Conservation (phyloP, 371 early-diverging fungal species). For the Mucor lusitanicus region DNA sequence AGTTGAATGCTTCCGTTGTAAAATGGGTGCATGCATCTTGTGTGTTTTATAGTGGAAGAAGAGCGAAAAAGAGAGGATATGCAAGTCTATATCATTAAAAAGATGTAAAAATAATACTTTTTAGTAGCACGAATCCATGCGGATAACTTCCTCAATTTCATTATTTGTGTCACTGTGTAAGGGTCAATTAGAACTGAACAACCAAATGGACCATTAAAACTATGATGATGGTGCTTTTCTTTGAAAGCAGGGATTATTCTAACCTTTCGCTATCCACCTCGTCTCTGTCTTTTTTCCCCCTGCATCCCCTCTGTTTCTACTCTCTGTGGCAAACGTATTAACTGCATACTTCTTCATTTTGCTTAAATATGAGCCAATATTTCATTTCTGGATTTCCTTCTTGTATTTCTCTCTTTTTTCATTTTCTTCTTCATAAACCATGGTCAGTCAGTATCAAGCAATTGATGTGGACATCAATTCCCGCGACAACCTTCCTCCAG, state of each 20-base stretch:
- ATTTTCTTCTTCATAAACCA: not conserved
- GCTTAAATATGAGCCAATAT: not conserved
- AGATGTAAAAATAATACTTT: not conserved
- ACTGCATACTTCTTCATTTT: not conserved
- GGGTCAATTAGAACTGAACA: not conserved
- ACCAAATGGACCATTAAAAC: not conserved
- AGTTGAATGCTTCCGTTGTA: slow-evolving; percentile 16
- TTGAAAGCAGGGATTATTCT: not conserved
- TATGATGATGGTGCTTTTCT: not conserved
- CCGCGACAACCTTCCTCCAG: not conserved
- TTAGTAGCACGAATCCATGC: slow-evolving; percentile 2
- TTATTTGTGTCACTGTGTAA: not conserved
- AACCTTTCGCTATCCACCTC: not conserved
- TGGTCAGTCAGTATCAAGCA: slow-evolving; percentile 11
- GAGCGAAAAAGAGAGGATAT: not conserved
- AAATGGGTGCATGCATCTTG: slow-evolving; percentile 9
- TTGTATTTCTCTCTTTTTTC: not conserved
- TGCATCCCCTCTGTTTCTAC: not conserved
- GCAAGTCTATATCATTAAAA: not conserved
- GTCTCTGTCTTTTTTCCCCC: not conserved
- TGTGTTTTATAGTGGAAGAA: not conserved
- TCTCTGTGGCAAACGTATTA: slow-evolving; percentile 5
- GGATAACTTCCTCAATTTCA: slow-evolving; percentile 8
- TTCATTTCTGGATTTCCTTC: not conserved
- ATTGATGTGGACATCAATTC: slow-evolving; percentile 10